Base-by-base conservation (phyloP, 2,329 filamentous ascomycete species). In the Fusarium pseudonygamai region DNA sequence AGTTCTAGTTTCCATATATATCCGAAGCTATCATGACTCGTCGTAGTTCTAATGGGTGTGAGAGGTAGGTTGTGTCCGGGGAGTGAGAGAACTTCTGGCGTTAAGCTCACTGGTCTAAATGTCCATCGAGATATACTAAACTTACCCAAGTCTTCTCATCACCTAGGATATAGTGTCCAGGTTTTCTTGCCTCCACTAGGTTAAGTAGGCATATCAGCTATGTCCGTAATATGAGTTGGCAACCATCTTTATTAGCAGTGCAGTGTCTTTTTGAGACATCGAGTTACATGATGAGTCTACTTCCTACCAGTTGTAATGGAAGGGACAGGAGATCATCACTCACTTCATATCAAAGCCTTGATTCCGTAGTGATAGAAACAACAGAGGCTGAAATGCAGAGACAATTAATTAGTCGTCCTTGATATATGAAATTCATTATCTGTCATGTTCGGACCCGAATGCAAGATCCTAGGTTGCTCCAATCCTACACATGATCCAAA, bases 401-500 rank as follows among this genome's bases (percentile, higher is more conserved):
- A 32, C 10, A n/a, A 28, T 40, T 28, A 7, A 28, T 40, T 28
- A 4, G 52, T 37, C 46, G n/a, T 43, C 20, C 15, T 28, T n/a
- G 30, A 36, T 28, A 22, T 28, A 11, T 37, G 45, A 55, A 52
- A 26, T 56, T 66, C 60, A 46, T 70, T 42, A 39, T 34, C 26
- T 43, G 26, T 34, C 30, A 60, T 43, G 22, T 39, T 43, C 43
- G n/a, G 55, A 26, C 30, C 34, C 26, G 30, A 50, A 36, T 28
- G 10, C 18, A 32, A 49, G 37, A 26, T 52, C 16, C 36, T 13
- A 43, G 47, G 24, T 26, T 66, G 42, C 42, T 43, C 34, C 45
- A n/a, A 71, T 67, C 40, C 52, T 60, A 46, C 34, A 53, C 40
- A 49, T 59, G 50, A 59, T 20, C 47, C 28, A 60, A 61, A 9